A percentile compares a stretch with the other conserved stretches of the same genome.
These are phyloP conservation scores for Camellia sinensis DNA, from an alignment of 148 eudicot genomes.

Conservation along the genomic window DNA sequence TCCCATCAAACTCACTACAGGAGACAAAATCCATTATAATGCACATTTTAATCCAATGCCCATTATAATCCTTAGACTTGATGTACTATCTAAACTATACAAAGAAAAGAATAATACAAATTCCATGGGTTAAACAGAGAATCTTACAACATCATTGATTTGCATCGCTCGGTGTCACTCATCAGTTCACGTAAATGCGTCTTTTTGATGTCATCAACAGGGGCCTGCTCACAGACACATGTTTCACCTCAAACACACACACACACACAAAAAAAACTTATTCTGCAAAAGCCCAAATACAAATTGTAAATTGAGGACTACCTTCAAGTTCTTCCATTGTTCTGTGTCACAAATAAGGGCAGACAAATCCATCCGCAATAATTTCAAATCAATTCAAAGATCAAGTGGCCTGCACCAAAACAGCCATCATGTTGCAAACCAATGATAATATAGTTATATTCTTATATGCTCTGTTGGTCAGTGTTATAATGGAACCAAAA, in stretches of 20 bases:
- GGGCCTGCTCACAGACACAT: conserved; percentile 43
- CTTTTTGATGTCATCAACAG: conserved; percentile 70
- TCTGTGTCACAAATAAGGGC: conserved; percentile 62
- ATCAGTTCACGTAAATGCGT: conserved; percentile 84
- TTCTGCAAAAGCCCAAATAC: no score
- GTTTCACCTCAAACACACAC: background rate
- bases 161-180: conserved; percentile 69
- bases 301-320: background rate
- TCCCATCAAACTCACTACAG: conserved; percentile 67
- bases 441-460: background rate
- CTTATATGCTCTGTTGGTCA: background rate
- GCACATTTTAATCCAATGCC: background rate
- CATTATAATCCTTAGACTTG: background rate
- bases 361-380: conserved; percentile 64
- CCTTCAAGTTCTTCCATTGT: conserved; percentile 76
- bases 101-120: background rate
- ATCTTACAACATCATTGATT: conserved; percentile 86
- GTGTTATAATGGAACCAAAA: no score
- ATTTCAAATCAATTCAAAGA: background rate
- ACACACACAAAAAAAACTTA: background rate
- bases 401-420: no score
- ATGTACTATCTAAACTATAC: background rate
- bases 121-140: background rate
- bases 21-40: background rate
- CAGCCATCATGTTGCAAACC: background rate